phyloP scores from a whole-genome alignment of 495 filamentous ascomycete species.

The Hypoxylon cercidicola region DNA sequence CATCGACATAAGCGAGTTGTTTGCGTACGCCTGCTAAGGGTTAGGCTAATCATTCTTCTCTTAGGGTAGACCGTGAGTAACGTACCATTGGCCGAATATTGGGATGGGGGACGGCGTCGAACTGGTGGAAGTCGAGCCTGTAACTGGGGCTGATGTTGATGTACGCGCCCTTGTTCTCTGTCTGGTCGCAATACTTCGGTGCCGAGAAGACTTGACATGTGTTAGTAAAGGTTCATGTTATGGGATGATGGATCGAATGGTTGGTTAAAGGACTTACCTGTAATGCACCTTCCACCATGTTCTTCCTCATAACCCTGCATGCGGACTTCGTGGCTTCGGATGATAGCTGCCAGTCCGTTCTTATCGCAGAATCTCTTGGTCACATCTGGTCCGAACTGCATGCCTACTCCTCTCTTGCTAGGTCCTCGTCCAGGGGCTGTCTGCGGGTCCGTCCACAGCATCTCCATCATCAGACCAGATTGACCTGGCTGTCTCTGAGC shows the following conservation, averaged over 20 bases:
- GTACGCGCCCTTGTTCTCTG: slow-evolving; percentile 97
- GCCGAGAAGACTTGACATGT: slow-evolving; percentile 83
- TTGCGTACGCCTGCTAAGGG: slow-evolving; percentile 74
- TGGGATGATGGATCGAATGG: neutral
- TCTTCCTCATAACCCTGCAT: slow-evolving; percentile 99
- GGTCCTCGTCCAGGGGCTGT: slow-evolving; percentile 84
- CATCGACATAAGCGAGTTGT: slow-evolving; percentile 78
- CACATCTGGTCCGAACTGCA: slow-evolving; percentile 96
- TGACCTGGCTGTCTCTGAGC: slow-evolving; percentile 96
- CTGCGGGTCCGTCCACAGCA: slow-evolving; percentile 99
- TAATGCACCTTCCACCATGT: slow-evolving; percentile 95
- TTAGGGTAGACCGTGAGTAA: slow-evolving; percentile 11
- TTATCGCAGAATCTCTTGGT: slow-evolving; percentile 97
- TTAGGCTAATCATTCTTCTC: slow-evolving; percentile 45
- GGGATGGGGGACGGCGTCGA: slow-evolving; percentile 96
- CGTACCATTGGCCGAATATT: slow-evolving; percentile 93
- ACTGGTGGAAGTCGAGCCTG: slow-evolving; percentile 89
- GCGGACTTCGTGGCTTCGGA: slow-evolving; percentile 95
- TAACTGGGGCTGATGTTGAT: slow-evolving; percentile 96
- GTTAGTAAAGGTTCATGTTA: slow-evolving; percentile 41
- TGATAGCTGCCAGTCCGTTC: slow-evolving; percentile 93
- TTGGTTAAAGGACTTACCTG: slow-evolving; percentile 61
- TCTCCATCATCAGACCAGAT: slow-evolving; percentile 98
- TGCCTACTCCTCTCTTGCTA: slow-evolving; percentile 94
- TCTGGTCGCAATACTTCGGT: slow-evolving; percentile 96